A percentile compares a stretch with the other conserved stretches of the same genome.
phyloP scores from a whole-genome alignment of 2,329 filamentous ascomycete species.

The Escovopsis weberi region DNA sequence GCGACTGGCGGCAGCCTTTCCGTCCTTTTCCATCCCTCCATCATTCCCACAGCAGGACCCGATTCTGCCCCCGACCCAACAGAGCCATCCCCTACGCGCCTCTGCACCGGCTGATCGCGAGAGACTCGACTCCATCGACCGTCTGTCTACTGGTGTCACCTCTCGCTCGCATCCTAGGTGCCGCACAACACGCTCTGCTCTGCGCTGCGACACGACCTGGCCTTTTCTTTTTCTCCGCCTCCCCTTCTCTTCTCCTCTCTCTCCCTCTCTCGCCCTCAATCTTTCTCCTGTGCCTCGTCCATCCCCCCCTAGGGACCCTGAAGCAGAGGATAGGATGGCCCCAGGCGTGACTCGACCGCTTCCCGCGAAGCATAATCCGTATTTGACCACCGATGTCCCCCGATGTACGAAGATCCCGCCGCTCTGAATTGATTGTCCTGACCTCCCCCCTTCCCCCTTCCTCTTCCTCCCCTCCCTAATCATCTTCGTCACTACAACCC shows the following conservation, averaged over 20 bases:
- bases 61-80: neutral
- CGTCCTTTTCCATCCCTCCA: too few relatives aligned
- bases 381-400: slow-evolving; percentile 50
- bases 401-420: slow-evolving; percentile 32
- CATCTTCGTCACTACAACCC: neutral
- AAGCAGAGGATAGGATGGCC: slow-evolving; percentile 18
- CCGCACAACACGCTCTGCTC: too few relatives aligned
- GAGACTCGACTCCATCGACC: too few relatives aligned
- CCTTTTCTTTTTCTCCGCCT: neutral
- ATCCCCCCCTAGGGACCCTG: neutral
- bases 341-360: slow-evolving; percentile 28
- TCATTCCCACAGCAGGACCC: too few relatives aligned
- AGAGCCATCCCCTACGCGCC: neutral
- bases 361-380: slow-evolving; percentile 48
- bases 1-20: too few relatives aligned
- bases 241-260: neutral
- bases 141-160: too few relatives aligned
- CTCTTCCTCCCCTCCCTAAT: neutral
- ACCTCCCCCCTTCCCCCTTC: too few relatives aligned
- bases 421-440: neutral
- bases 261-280: neutral
- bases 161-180: too few relatives aligned
- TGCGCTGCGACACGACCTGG: too few relatives aligned
- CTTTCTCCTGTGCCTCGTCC: too few relatives aligned
- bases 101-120: too few relatives aligned